These are phyloP conservation scores for Sclerotinia sclerotiorum DNA, from an alignment of 2,329 filamentous ascomycete species.

Conservation along the genomic window DNA sequence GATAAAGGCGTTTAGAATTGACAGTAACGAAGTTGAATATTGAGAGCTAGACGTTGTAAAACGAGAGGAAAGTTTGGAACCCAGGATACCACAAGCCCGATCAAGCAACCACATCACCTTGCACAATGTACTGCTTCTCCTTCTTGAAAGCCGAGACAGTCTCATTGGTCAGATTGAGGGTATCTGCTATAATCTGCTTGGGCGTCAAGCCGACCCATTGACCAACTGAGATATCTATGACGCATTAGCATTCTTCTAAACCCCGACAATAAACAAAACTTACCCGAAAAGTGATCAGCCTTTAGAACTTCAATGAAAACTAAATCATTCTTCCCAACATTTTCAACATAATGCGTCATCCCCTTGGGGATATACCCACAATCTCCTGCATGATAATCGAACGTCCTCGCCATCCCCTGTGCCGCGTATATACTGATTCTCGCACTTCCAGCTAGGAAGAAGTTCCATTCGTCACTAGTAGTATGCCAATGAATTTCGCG, in stretches of 20 bases:
- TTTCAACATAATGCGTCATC: conserved; percentile 81
- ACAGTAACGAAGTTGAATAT: background rate
- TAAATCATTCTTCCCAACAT: conserved; percentile 72
- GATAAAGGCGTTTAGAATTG: background rate
- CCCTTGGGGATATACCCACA: conserved; percentile 75
- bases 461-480: conserved; percentile 77
- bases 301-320: conserved; percentile 77
- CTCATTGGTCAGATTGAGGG: conserved; percentile 47
- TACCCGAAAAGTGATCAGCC: conserved; percentile 59
- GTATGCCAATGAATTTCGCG: conserved; percentile 71
- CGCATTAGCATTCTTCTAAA: conserved; percentile 29
- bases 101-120: conserved; percentile 33
- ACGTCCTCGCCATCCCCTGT: conserved; percentile 68
- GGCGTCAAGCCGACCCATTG: conserved; percentile 54
- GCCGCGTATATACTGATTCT: conserved; percentile 73
- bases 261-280: background rate
- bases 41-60: background rate
- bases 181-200: conserved; percentile 58
- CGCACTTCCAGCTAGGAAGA: conserved; percentile 71
- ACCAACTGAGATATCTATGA: conserved; percentile 44
- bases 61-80: background rate
- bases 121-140: conserved; percentile 48
- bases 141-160: conserved; percentile 45
- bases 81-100: background rate
- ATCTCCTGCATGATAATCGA: conserved; percentile 73